Conservation (phyloP, 139 green algal species). For the Tetradesmus obliquus region DNA sequence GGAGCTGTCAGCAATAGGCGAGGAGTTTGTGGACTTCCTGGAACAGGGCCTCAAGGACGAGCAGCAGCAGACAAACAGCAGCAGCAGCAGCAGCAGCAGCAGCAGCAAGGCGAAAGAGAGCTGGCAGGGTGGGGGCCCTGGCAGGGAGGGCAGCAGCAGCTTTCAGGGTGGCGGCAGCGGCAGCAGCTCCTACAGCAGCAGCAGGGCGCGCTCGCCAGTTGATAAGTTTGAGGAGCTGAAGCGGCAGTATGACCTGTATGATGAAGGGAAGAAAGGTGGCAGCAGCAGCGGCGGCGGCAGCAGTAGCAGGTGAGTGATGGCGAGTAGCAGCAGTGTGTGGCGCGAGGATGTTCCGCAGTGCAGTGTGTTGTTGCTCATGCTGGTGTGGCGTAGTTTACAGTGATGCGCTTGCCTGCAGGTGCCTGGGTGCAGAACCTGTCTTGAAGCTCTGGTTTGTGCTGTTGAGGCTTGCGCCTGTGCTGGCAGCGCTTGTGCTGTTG, state of each 20-base stretch:
- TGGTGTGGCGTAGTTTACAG: too few species aligned
- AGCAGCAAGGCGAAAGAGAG: not conserved
- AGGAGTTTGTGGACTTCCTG: conserved; percentile 48
- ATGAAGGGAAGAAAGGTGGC: not conserved
- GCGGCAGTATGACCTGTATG: conserved; percentile 15
- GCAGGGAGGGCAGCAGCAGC: conserved; percentile 1
- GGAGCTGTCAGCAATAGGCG: conserved; percentile 44
- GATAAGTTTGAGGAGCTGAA: conserved; percentile 41
- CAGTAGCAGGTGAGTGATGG: not conserved
- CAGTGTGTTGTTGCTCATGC: too few species aligned
- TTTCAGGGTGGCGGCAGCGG: conserved; percentile 8
- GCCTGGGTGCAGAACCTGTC: too few species aligned
- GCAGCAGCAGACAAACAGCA: not conserved
- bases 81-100: not conserved
- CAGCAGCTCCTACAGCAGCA: conserved; percentile 26
- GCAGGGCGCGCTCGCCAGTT: not conserved
- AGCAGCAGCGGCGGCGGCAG: not conserved
- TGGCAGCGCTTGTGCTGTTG: too few species aligned
- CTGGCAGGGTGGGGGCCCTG: not conserved
- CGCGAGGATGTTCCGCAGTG: too few species aligned
- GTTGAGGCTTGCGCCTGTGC: too few species aligned
- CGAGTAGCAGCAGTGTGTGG: too few species aligned
- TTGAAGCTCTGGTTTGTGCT: too few species aligned
- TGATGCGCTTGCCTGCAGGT: too few species aligned
- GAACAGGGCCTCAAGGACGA: conserved; percentile 16